These are phyloP conservation scores for Xerocomus cyaneibrunnescens DNA, from an alignment of 1,284 basidiomycete species.

Conservation along the genomic window DNA sequence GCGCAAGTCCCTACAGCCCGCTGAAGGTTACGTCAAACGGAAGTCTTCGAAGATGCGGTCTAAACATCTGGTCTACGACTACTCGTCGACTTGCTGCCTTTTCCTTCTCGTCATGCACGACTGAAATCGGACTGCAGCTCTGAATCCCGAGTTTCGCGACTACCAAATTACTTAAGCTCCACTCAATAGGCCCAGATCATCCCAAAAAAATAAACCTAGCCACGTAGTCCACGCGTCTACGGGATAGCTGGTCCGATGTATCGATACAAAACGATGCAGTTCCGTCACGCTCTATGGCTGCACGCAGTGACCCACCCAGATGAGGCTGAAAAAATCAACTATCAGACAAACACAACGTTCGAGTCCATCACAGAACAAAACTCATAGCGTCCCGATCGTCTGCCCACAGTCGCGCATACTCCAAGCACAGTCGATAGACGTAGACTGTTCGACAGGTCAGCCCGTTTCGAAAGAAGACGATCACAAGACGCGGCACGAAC, in stretches of 20 bases:
- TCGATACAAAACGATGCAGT: not conserved
- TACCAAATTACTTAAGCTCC: too few species aligned
- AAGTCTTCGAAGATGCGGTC: too few species aligned
- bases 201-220: not conserved
- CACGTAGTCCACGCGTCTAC: not conserved
- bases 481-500: constrained; percentile 41
- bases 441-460: constrained; percentile 51
- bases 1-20: too few species aligned
- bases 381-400: constrained; percentile 79
- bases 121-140: too few species aligned
- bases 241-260: not conserved
- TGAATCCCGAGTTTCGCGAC: too few species aligned
- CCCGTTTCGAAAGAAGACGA: not conserved
- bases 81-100: too few species aligned
- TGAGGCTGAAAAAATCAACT: not conserved
- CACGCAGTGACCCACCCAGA: too few species aligned
- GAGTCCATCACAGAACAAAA: constrained; percentile 39
- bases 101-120: too few species aligned
- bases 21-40: too few species aligned
- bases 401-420: constrained; percentile 83
- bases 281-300: not conserved
- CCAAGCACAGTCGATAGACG: constrained; percentile 86
- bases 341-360: too few species aligned
- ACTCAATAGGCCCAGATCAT: too few species aligned
- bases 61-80: too few species aligned